phyloP scores from a whole-genome alignment of 2,329 filamentous ascomycete genomes.

The Alternaria burnsii region DNA sequence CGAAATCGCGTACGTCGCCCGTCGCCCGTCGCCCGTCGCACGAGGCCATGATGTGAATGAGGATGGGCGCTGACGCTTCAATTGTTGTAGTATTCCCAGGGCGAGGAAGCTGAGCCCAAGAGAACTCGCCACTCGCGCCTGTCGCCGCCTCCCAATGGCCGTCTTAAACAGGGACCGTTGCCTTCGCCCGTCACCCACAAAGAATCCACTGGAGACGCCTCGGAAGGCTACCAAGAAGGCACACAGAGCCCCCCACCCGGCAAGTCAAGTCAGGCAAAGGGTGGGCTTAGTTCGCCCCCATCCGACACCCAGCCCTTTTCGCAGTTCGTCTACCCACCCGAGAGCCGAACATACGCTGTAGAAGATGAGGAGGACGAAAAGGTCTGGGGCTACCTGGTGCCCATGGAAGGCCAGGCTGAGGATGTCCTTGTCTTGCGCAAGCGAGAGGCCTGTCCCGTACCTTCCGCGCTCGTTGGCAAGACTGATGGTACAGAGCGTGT shows the following conservation, averaged over 20 bases:
- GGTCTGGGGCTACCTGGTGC: constrained; percentile 95
- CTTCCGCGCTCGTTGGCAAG: constrained; percentile 53
- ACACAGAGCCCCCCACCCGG: constrained; percentile 71
- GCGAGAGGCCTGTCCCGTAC: constrained; percentile 72
- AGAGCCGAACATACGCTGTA: constrained; percentile 79
- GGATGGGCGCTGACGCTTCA: constrained; percentile 28
- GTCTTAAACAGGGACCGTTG: constrained; percentile 64
- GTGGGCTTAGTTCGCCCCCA: constrained; percentile 65
- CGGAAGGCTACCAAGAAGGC: constrained; percentile 70
- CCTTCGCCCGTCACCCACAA: constrained; percentile 82
- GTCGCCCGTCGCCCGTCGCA: not conserved
- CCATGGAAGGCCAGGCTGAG: constrained; percentile 75
- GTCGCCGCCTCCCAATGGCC: constrained; percentile 63
- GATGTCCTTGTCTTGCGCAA: constrained; percentile 77
- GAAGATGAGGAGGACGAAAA: constrained; percentile 84
- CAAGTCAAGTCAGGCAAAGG: constrained; percentile 51
- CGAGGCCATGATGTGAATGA: not conserved
- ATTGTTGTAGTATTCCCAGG: constrained; percentile 68
- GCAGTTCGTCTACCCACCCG: constrained; percentile 78
- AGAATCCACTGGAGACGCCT: constrained; percentile 65
- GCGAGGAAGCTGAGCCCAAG: constrained; percentile 74
- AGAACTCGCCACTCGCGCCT: constrained; percentile 79
- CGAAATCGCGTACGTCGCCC: constrained; percentile 71
- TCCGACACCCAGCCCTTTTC: constrained; percentile 81
- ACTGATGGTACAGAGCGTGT: constrained; percentile 57